Conservation (phyloP, 306 rosid genomes). For the Glycyrrhiza uralensis region DNA sequence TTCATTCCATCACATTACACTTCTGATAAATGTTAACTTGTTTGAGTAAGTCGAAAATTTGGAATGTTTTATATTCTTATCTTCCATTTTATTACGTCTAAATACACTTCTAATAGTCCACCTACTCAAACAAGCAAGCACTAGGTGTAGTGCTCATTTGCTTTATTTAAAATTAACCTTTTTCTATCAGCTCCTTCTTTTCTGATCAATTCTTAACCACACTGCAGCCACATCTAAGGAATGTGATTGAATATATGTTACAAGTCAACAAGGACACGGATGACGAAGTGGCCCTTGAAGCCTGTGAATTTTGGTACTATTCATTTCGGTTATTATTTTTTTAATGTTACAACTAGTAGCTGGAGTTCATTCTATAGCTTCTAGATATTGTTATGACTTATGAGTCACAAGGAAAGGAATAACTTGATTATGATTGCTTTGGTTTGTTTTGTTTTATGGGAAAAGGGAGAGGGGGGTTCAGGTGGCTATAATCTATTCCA, state of each 20-base stretch:
- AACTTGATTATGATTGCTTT: not conserved
- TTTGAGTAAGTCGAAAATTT: not conserved
- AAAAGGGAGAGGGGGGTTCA: not conserved
- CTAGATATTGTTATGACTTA: conserved; percentile 12
- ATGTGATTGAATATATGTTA: conserved; percentile 88
- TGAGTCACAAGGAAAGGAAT: conserved; percentile 4
- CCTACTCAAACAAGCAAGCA: conserved; percentile 5
- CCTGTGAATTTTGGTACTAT: conserved; percentile 97
- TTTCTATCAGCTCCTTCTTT: conserved; percentile 9
- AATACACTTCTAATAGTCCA: not conserved
- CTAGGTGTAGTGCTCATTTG: conserved; percentile 3
- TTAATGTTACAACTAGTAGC: conserved; percentile 9
- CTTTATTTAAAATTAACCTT: conserved; percentile 3
- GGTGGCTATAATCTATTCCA: not conserved
- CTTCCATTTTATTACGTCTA: not conserved
- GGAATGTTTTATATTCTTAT: conserved; percentile 7
- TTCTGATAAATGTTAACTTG: not conserved
- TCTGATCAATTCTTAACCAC: conserved; percentile 34
- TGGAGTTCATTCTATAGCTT: conserved; percentile 16
- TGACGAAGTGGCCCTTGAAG: conserved; percentile 96
- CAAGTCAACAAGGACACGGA: conserved; percentile 94
- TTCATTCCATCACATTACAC: not conserved
- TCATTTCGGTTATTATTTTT: not conserved
- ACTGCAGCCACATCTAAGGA: conserved; percentile 85
- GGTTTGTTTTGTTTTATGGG: not conserved